A percentile compares a stretch with the other conserved stretches of the same genome.
Evolutionary conservation across 2,329 filamentous ascomycete species (phyloP).

Genomic region (Diaporthe vexans): DNA sequence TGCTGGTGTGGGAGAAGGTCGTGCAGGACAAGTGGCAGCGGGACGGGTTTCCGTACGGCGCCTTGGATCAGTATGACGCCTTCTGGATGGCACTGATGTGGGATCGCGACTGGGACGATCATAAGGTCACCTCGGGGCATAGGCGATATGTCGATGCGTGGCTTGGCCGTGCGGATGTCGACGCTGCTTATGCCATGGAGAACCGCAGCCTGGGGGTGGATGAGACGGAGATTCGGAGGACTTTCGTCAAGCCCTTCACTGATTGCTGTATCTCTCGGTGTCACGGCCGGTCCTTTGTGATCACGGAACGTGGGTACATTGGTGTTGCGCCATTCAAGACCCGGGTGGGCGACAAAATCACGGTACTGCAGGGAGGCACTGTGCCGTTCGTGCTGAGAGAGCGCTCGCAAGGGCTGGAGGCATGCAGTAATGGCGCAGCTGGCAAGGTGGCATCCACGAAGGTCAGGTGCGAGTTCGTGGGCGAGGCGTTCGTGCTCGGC

Average conservation of each 20-base stretch:
- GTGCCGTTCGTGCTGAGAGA: conserved; percentile 21
- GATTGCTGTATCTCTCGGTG: conserved; percentile 7
- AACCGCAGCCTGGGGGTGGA: background rate
- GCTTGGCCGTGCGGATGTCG: conserved; percentile 6
- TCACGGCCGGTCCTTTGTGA: conserved; percentile 19
- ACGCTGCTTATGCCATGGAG: background rate
- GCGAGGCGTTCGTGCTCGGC: conserved; percentile 19
- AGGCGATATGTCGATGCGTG: conserved; percentile 19
- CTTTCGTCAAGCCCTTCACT: conserved; percentile 23
- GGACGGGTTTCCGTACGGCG: background rate
- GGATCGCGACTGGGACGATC: background rate
- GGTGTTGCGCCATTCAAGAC: conserved; percentile 4
- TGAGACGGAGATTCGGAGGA: conserved; percentile 8
- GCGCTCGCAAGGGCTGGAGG: background rate
- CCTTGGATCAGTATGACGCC: background rate
- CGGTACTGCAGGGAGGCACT: conserved; percentile 24
- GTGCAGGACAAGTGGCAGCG: conserved; percentile 16
- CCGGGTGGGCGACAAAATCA: conserved; percentile 1
- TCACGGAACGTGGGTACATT: background rate
- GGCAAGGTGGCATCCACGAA: background rate
- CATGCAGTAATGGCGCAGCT: background rate
- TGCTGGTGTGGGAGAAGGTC: conserved; percentile 11
- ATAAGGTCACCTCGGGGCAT: background rate
- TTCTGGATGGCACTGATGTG: conserved; percentile 28
- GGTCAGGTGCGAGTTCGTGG: conserved; percentile 19